Evolutionary conservation across 2,329 filamentous ascomycete genomes (phyloP).

Genomic region (Colletotrichum tanaceti): DNA sequence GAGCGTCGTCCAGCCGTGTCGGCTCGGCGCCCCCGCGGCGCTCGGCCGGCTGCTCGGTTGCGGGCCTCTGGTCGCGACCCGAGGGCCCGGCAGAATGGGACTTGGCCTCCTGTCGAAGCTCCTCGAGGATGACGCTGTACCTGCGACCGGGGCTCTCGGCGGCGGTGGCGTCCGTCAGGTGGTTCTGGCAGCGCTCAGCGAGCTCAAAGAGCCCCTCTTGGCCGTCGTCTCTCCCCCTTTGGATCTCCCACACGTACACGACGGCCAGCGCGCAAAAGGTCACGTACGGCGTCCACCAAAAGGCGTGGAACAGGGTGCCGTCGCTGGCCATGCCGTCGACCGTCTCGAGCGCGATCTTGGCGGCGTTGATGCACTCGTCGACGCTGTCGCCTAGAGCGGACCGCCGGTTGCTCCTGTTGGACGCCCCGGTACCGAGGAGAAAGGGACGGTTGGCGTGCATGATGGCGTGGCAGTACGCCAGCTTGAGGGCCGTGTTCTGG

Average conservation of each 20-base stretch:
- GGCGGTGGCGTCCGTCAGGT: constrained; percentile 54
- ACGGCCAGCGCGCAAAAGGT: constrained; percentile 66
- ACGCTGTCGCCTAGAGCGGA: constrained; percentile 53
- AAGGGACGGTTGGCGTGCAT: constrained; percentile 68
- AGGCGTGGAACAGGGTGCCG: constrained; percentile 50
- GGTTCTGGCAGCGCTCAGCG: constrained; percentile 57
- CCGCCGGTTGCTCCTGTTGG: constrained; percentile 55
- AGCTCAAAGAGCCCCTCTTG: constrained; percentile 42
- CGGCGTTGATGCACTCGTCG: constrained; percentile 59
- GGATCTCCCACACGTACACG: constrained; percentile 62
- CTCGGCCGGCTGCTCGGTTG: not conserved
- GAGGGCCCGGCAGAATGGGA: constrained; percentile 11
- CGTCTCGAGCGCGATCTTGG: constrained; percentile 57
- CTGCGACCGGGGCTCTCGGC: constrained; percentile 58
- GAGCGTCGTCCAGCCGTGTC: constrained; percentile 17
- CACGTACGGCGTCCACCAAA: constrained; percentile 66
- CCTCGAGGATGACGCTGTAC: constrained; percentile 65
- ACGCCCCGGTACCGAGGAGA: constrained; percentile 52
- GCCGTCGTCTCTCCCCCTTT: constrained; percentile 40
- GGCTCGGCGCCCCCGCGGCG: constrained; percentile 8
- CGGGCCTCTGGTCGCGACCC: not conserved
- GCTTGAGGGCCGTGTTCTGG: constrained; percentile 64
- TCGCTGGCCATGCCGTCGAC: constrained; percentile 55
- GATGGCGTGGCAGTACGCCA: constrained; percentile 66
- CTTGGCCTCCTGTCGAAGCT: constrained; percentile 56